Percentiles rank a stretch among this genome's conserved stretches.
Conservation (phyloP, 805 yeast genomes). For the Metschnikowia drakensbergensis region DNA sequence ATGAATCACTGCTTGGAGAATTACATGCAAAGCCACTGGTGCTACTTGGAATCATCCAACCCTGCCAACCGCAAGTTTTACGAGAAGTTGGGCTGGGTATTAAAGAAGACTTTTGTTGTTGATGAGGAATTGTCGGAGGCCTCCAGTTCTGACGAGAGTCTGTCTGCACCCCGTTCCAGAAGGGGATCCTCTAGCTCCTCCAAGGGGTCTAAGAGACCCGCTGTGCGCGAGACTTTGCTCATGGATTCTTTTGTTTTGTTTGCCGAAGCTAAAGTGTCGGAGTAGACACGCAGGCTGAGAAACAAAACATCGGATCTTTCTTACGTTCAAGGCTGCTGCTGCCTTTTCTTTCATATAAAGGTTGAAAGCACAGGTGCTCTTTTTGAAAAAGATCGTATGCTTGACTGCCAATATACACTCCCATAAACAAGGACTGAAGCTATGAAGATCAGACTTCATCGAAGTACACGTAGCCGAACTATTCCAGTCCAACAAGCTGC, state of each 20-base stretch:
- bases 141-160: slow-evolving; percentile 16
- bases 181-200: slow-evolving; percentile 11
- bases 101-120: slow-evolving; percentile 31
- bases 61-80: slow-evolving; percentile 51
- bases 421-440: too few relatives aligned
- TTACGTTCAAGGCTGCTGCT: too few relatives aligned
- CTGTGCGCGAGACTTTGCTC: slow-evolving; percentile 12
- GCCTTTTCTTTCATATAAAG: too few relatives aligned
- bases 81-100: slow-evolving; percentile 48
- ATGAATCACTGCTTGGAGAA: slow-evolving; percentile 48
- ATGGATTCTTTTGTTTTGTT: slow-evolving; percentile 19
- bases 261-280: slow-evolving; percentile 4
- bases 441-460: too few relatives aligned
- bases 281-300: not conserved
- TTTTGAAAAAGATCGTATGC: not conserved
- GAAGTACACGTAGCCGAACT: too few relatives aligned
- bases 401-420: too few relatives aligned
- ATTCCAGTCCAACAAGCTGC: too few relatives aligned
- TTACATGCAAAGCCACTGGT: slow-evolving; percentile 35
- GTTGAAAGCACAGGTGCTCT: not conserved
- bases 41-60: slow-evolving; percentile 56
- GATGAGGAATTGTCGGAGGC: slow-evolving; percentile 21
- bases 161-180: slow-evolving; percentile 11
- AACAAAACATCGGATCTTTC: too few relatives aligned
- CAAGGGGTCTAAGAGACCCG: slow-evolving; percentile 5